Conservation (phyloP, 2,329 filamentous ascomycete species). For the Ophiosphaerella korrae region DNA sequence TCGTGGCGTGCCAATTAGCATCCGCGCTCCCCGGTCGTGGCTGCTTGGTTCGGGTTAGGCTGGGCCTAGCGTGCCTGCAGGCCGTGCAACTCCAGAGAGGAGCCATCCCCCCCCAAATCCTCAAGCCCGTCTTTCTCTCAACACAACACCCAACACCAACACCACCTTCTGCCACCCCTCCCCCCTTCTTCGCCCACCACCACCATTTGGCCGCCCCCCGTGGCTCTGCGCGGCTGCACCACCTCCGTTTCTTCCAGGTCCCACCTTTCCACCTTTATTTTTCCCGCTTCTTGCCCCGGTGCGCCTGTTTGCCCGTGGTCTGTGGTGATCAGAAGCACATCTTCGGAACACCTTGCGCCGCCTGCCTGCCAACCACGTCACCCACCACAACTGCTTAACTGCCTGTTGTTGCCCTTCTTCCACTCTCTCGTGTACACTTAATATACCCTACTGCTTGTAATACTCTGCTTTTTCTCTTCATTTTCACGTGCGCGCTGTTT, state of each 20-base stretch:
- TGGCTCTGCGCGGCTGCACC: conserved; percentile 34
- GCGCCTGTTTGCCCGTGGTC: conserved; percentile 24
- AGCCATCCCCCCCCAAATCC: conserved; percentile 4
- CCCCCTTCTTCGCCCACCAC: conserved; percentile 18
- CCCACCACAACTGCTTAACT: conserved; percentile 39
- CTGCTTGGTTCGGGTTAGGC: conserved; percentile 5
- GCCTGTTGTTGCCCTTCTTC: conserved; percentile 39
- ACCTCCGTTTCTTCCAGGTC: conserved; percentile 21
- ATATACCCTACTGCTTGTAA: conserved; percentile 40
- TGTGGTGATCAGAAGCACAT: conserved; percentile 29
- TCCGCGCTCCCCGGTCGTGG: conserved; percentile 17
- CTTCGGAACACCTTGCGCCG: conserved; percentile 36
- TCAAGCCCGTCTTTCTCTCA: conserved; percentile 10
- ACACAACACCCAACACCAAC: conserved; percentile 23
- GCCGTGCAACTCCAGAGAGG: conserved; percentile 5
- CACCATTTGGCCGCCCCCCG: conserved; percentile 26
- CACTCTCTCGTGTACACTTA: conserved; percentile 40
- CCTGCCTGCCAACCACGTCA: conserved; percentile 24
- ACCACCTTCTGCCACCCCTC: conserved; percentile 10
- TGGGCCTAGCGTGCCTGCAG: conserved; percentile 1
- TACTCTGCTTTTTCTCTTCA: conserved; percentile 24
- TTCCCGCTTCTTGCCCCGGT: conserved; percentile 22
- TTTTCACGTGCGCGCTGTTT: conserved; percentile 22
- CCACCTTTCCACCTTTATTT: conserved; percentile 23
- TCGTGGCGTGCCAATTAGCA: conserved; percentile 6